Evolutionary conservation across 805 yeast species (phyloP).

Genomic region (Candida verbasci): DNA sequence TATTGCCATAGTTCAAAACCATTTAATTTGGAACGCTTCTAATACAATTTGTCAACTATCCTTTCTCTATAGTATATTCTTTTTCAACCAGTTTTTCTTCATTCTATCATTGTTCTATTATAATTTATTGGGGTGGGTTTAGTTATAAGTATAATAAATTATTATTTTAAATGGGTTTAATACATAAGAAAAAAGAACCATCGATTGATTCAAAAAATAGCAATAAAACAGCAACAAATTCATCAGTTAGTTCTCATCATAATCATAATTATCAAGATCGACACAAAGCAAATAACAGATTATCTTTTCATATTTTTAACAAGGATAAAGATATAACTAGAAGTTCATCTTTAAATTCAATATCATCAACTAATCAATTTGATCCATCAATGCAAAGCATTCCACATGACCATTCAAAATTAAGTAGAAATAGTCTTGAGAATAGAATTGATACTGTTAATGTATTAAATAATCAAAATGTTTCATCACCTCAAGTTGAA

Average conservation of each 20-base stretch:
- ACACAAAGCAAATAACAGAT: neutral
- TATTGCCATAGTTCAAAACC: too few species aligned
- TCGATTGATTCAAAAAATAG: neutral
- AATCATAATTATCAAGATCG: neutral
- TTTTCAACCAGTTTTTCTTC: too few species aligned
- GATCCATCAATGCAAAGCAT: neutral
- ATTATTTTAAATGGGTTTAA: constrained; percentile 2
- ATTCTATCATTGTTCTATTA: too few species aligned
- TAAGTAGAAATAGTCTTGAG: too few species aligned
- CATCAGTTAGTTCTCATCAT: neutral
- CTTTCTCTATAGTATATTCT: too few species aligned
- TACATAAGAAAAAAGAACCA: constrained; percentile 4
- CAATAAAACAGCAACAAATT: neutral
- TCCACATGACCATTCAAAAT: too few species aligned
- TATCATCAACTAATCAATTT: neutral
- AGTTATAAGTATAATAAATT: neutral
- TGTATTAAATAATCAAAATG: neutral
- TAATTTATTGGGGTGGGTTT: too few species aligned
- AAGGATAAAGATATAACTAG: neutral
- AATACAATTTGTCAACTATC: too few species aligned
- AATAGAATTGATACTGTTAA: neutral
- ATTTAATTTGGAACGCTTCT: too few species aligned
- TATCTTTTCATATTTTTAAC: constrained; percentile 3
- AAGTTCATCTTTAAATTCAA: neutral
- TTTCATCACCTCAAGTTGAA: too few species aligned